A percentile compares a stretch with the other conserved stretches of the same genome.
Evolutionary conservation across 176 grass and related monocot species (phyloP).

Genomic region (Tillandsia leiboldiana): DNA sequence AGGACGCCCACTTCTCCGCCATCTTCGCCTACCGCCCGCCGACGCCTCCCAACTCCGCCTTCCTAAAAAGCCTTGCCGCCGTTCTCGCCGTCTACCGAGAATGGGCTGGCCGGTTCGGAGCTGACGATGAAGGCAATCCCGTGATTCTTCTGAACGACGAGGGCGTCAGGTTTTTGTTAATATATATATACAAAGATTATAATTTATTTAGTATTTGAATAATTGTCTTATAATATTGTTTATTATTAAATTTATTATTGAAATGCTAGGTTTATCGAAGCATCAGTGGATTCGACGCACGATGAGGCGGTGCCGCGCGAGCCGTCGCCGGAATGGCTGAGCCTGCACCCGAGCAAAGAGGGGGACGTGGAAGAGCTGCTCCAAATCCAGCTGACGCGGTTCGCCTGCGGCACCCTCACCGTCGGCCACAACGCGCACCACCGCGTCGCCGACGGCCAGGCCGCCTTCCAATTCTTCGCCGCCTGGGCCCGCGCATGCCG

Average conservation of each 20-base stretch:
- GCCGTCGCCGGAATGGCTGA: conserved; percentile 25
- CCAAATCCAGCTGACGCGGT: conserved; percentile 53
- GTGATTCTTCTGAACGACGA: conserved; percentile 36
- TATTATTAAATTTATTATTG: too few relatives aligned
- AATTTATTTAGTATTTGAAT: too few relatives aligned
- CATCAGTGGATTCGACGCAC: conserved; percentile 19
- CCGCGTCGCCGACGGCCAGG: conserved; percentile 41
- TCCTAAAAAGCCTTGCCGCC: conserved; percentile 32
- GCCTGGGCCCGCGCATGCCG: conserved; percentile 38
- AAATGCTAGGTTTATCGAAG: conserved; percentile 28
- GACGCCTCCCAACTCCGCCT: conserved; percentile 21
- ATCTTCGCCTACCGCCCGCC: conserved; percentile 58
- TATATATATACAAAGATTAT: too few relatives aligned
- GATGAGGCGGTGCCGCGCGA: conserved; percentile 16
- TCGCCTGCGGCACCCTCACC: conserved; percentile 37
- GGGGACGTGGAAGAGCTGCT: conserved; percentile 31
- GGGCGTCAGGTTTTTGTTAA: neutral
- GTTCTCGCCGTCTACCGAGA: conserved; percentile 29
- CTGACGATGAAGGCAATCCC: conserved; percentile 2
- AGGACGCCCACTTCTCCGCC: conserved; percentile 40
- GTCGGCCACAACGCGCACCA: conserved; percentile 41
- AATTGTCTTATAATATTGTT: too few relatives aligned
- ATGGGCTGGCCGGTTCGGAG: conserved; percentile 30
- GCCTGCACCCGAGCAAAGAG: conserved; percentile 25
- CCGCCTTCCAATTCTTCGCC: conserved; percentile 45